Evolutionary conservation across 2,329 filamentous ascomycete species (phyloP).

Genomic region (Fusarium sublunatum): DNA sequence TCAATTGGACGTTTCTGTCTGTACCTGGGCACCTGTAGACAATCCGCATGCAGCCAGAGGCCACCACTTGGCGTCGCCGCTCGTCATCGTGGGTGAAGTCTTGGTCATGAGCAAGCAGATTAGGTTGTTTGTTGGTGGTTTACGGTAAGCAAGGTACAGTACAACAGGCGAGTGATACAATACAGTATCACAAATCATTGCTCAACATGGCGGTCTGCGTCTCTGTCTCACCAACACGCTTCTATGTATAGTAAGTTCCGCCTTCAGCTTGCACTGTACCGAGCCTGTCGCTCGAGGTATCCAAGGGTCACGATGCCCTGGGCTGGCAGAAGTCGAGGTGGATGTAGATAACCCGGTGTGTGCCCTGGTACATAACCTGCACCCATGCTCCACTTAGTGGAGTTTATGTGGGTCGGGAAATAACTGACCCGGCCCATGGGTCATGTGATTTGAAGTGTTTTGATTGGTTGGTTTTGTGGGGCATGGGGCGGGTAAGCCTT

Average conservation of each 20-base stretch:
- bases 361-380: too few species aligned
- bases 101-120: constrained; percentile 12
- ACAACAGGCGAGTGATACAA: neutral
- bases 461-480: too few species aligned
- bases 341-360: too few species aligned
- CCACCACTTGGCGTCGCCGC: constrained; percentile 30
- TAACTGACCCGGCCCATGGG: too few species aligned
- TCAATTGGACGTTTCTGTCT: too few species aligned
- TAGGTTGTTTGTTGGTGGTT: neutral
- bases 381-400: too few species aligned
- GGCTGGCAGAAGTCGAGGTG: constrained; percentile 15
- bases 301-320: constrained; percentile 34
- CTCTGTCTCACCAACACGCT: constrained; percentile 2
- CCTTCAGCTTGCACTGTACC: constrained; percentile 38
- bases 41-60: constrained; percentile 21
- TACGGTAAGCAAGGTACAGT: neutral
- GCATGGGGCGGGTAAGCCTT: too few species aligned
- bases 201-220: constrained; percentile 34
- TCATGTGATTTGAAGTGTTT: too few species aligned
- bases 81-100: constrained; percentile 20
- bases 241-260: constrained; percentile 24
- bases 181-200: constrained; percentile 17
- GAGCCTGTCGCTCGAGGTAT: constrained; percentile 19
- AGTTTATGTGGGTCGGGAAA: too few species aligned
- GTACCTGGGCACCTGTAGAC: constrained; percentile 18